Percentiles rank a stretch among this genome's conserved stretches.
Conservation (phyloP, 1,284 basidiomycete genomes). For the Ceratobasidium sp. region DNA sequence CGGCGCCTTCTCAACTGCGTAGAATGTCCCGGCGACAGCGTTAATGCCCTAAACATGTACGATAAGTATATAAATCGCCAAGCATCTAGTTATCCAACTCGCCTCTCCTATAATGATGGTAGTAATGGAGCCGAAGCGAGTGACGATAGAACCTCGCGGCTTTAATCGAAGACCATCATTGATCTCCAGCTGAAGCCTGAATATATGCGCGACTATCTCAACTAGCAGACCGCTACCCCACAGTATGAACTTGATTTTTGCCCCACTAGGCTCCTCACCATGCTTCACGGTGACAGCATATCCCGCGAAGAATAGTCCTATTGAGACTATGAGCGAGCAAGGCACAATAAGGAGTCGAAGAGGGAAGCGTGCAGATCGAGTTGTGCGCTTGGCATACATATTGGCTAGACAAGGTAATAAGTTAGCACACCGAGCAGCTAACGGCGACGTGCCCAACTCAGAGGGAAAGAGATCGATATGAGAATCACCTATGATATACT, state of each 20-base stretch:
- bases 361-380: constrained; percentile 1
- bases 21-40: constrained; percentile 38
- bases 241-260: constrained; percentile 23
- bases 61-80: not conserved
- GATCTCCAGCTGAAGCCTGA: constrained; percentile 33
- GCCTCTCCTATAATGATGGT: constrained; percentile 39
- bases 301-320: constrained; percentile 9
- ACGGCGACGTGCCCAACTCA: not conserved
- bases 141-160: constrained; percentile 7
- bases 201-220: constrained; percentile 35
- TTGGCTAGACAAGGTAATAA: not conserved
- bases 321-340: not conserved
- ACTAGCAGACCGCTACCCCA: constrained; percentile 21
- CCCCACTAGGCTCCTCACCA: not conserved
- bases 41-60: constrained; percentile 23
- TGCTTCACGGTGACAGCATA: constrained; percentile 20
- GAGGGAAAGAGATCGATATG: too few relatives aligned
- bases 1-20: constrained; percentile 27
- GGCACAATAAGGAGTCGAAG: constrained; percentile 14
- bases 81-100: not conserved
- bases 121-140: constrained; percentile 17
- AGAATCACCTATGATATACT: constrained; percentile 12
- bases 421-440: not conserved
- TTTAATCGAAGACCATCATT: constrained; percentile 23
- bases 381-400: not conserved